Evolutionary conservation across 805 yeast species (phyloP).

Genomic region (Lachancea meyersii): DNA sequence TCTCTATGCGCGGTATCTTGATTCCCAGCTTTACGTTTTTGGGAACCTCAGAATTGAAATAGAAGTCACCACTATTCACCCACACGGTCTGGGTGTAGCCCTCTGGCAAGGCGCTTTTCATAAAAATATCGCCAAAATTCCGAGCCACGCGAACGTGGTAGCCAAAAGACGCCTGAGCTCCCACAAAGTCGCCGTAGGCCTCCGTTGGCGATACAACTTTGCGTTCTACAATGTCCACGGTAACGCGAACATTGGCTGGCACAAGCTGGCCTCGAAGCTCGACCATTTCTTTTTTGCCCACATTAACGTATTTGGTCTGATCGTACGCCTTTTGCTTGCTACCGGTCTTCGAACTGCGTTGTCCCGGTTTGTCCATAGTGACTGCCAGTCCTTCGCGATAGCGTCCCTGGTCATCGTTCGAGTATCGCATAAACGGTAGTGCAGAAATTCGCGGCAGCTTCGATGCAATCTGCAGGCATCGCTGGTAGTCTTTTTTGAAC

Average conservation of each 20-base stretch:
- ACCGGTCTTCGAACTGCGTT: slow-evolving; percentile 24
- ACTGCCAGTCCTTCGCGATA: slow-evolving; percentile 57
- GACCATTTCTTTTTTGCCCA: slow-evolving; percentile 57
- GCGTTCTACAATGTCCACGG: slow-evolving; percentile 58
- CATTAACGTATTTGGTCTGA: slow-evolving; percentile 68
- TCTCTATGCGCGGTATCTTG: slow-evolving; percentile 25
- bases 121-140: slow-evolving; percentile 56
- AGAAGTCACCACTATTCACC: slow-evolving; percentile 63
- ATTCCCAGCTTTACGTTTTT: slow-evolving; percentile 20
- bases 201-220: slow-evolving; percentile 63
- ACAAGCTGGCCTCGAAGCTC: slow-evolving; percentile 55
- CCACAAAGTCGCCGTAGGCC: slow-evolving; percentile 58
- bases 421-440: slow-evolving; percentile 61
- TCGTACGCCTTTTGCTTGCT: slow-evolving; percentile 42
- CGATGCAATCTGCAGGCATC: slow-evolving; percentile 55
- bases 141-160: slow-evolving; percentile 67
- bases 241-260: slow-evolving; percentile 75
- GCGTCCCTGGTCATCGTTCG: slow-evolving; percentile 36
- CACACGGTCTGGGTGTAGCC: slow-evolving; percentile 69
- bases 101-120: slow-evolving; percentile 55
- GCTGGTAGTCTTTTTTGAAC: slow-evolving; percentile 43
- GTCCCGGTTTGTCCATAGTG: slow-evolving; percentile 35
- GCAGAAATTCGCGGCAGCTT: slow-evolving; percentile 66
- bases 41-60: slow-evolving; percentile 30
- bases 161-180: slow-evolving; percentile 59